Evolutionary conservation across 345 rosid genomes (phyloP).

Genomic region (Eucalyptus tenuipes): DNA sequence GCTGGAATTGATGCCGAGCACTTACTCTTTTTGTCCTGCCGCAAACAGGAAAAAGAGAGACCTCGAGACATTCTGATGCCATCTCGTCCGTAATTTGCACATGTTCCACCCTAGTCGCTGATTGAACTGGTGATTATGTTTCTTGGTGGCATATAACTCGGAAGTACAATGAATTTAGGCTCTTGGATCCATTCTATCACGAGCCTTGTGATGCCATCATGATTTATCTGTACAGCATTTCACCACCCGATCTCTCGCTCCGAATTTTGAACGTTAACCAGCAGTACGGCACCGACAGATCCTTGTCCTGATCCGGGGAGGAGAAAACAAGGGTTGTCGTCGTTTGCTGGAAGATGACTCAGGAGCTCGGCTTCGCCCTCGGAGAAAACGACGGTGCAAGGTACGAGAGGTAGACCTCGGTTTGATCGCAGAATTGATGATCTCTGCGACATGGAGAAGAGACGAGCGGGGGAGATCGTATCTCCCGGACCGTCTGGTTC

Average conservation of each 20-base stretch:
- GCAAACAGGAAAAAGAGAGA: not conserved
- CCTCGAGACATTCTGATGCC: not conserved
- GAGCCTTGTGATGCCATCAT: not conserved
- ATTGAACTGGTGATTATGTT: not conserved
- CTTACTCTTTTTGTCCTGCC: not conserved
- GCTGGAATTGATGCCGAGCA: not conserved
- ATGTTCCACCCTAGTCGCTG: not conserved
- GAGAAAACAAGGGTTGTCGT: not conserved
- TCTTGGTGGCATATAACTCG: not conserved
- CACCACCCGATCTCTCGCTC: not conserved
- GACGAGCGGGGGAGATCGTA: not conserved
- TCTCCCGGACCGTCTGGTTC: not conserved
- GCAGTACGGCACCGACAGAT: not conserved
- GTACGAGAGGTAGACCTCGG: not conserved
- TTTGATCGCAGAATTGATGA: not conserved
- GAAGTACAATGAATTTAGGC: not conserved
- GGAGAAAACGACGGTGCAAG: not conserved
- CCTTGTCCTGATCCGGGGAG: not conserved
- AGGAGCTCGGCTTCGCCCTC: not conserved
- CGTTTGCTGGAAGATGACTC: not conserved
- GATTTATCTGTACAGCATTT: not conserved
- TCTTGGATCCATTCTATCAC: not conserved
- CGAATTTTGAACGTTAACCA: not conserved
- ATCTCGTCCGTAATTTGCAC: not conserved
- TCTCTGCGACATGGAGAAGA: not conserved